phyloP scores from a whole-genome alignment of 2,329 filamentous ascomycete species.

The Ploettnerulaceae sp. region DNA sequence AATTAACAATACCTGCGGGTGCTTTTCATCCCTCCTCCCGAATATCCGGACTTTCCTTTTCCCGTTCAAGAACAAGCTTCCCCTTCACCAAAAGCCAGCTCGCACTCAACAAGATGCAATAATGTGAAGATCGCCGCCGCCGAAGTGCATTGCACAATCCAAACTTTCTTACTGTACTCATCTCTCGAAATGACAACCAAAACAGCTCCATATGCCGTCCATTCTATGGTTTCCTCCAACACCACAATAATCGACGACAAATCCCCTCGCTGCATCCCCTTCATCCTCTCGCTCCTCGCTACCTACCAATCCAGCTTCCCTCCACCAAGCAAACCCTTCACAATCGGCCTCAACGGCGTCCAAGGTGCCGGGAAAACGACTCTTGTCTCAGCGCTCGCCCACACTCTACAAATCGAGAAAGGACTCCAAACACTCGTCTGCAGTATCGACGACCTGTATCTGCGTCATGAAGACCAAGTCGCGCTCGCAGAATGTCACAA shows the following conservation, averaged over 20 bases:
- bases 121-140: neutral
- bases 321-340: constrained; percentile 53
- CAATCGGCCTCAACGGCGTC: constrained; percentile 84
- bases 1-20: too few relatives aligned
- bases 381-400: constrained; percentile 62
- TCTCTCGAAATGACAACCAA: neutral
- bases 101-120: neutral
- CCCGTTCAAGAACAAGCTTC: neutral
- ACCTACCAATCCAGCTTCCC: constrained; percentile 38
- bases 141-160: neutral
- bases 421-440: constrained; percentile 52
- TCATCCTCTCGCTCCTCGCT: constrained; percentile 60
- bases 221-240: neutral
- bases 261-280: constrained; percentile 70
- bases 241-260: constrained; percentile 67
- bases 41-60: too few relatives aligned
- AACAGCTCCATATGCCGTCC: too few relatives aligned
- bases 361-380: constrained; percentile 94
- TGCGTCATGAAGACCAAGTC: constrained; percentile 53
- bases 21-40: too few relatives aligned
- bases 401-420: constrained; percentile 45
- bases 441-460: constrained; percentile 67
- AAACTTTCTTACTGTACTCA: neutral
- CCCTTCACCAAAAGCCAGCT: neutral
- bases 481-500: constrained; percentile 48